phyloP scores from a whole-genome alignment of 2,329 filamentous ascomycete species.

The Fusarium sp. region DNA sequence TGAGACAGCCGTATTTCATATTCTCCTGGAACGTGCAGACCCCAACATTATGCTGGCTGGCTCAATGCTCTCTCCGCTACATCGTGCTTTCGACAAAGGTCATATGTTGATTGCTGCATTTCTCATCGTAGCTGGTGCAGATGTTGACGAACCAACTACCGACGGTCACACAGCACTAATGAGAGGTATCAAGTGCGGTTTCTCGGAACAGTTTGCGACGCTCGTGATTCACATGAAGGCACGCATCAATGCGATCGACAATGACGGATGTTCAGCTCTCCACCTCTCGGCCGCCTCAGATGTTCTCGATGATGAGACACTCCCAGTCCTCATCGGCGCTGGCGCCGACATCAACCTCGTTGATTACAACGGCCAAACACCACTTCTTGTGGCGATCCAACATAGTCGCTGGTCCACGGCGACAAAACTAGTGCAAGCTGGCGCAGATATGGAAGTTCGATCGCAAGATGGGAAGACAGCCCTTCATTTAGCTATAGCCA shows the following conservation, averaged over 20 bases:
- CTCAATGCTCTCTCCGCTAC: constrained; percentile 48
- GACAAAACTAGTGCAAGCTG: constrained; percentile 45
- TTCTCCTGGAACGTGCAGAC: constrained; percentile 44
- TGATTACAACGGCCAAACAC: constrained; percentile 46
- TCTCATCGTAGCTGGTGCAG: constrained; percentile 47
- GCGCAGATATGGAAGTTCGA: constrained; percentile 46
- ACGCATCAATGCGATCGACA: constrained; percentile 44
- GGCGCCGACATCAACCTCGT: constrained; percentile 45
- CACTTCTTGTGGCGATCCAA: constrained; percentile 46
- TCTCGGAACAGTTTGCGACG: constrained; percentile 48
- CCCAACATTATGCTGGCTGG: constrained; percentile 47
- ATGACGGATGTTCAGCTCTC: constrained; percentile 45
- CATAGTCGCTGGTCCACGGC: constrained; percentile 44
- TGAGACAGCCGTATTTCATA: constrained; percentile 46
- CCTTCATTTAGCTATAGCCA: constrained; percentile 46
- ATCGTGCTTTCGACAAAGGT: constrained; percentile 46
- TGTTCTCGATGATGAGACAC: constrained; percentile 48
- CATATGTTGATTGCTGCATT: constrained; percentile 48
- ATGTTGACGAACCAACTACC: constrained; percentile 47
- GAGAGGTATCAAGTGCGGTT: constrained; percentile 48
- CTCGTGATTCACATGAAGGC: constrained; percentile 45
- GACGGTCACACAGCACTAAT: constrained; percentile 48
- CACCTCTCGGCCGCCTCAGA: constrained; percentile 49
- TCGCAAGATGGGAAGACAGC: constrained; percentile 48
- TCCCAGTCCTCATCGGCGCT: constrained; percentile 42